Conservation (phyloP, 768 basidiomycete species). For the Tulasnella sp. region DNA sequence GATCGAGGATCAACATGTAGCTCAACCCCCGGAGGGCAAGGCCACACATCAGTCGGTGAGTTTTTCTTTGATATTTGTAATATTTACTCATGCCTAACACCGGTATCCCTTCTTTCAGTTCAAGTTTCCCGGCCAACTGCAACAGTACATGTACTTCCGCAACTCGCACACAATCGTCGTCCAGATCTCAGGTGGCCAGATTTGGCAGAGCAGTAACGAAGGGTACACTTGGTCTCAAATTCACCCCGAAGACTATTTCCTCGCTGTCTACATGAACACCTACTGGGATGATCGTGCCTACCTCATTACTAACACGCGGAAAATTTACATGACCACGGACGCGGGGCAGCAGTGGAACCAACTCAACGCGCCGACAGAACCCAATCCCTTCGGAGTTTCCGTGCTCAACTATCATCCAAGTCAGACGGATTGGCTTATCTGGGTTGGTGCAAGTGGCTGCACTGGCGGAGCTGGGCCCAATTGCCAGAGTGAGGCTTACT, state of each 20-base stretch:
- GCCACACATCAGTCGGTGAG: conserved; percentile 66
- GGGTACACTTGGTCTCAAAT: conserved; percentile 82
- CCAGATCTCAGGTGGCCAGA: conserved; percentile 57
- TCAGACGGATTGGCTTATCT: conserved; percentile 72
- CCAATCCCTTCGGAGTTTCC: conserved; percentile 68
- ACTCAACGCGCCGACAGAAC: conserved; percentile 48
- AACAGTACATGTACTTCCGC: conserved; percentile 78
- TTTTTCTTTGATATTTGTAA: neutral
- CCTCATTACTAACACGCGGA: conserved; percentile 60
- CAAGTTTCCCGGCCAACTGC: conserved; percentile 51
- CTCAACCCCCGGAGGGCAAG: conserved; percentile 70
- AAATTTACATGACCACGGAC: conserved; percentile 74
- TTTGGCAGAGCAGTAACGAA: conserved; percentile 95
- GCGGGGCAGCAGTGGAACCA: conserved; percentile 62
- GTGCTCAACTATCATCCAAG: conserved; percentile 80
- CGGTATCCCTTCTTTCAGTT: conserved; percentile 35
- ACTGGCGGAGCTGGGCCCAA: conserved; percentile 27
- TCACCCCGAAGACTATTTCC: conserved; percentile 49
- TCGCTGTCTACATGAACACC: conserved; percentile 80
- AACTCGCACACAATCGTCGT: conserved; percentile 79
- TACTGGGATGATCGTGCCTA: conserved; percentile 76
- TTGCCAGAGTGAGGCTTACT: conserved; percentile 69
- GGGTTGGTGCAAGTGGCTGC: conserved; percentile 74
- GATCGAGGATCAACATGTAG: conserved; percentile 30
- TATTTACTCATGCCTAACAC: neutral